Evolutionary conservation across 2,329 filamentous ascomycete species (phyloP), one percentile per base, ranked within the genome.

Genomic region (Alternaria longipes): DNA sequence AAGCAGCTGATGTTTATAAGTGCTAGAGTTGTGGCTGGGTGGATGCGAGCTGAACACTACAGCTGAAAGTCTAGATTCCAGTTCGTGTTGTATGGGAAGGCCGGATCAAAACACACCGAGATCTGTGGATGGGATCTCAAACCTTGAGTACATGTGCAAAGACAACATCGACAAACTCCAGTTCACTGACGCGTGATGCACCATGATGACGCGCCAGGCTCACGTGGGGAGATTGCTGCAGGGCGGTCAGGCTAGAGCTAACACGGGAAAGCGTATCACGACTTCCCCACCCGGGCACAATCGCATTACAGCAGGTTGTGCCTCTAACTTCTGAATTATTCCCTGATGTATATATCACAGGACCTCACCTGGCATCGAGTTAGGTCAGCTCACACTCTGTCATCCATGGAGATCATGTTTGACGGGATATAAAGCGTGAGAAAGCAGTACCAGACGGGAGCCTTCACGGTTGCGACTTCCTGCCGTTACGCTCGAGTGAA

Each of bases 161-260:
- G 38, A 52, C 22, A 53, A 42, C 22, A 32, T 30, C 11, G 16
- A 36, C 28, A 34, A 24, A 20, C 14, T 45, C 20, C 30, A 32
- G 40, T 30, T 26, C 22, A 50, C 53, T 42, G 59, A 58, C 54
- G 49, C 54, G 59, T 61, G 54, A 58, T 54, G 42, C 51, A 41
- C 28, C n/a, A 16, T 28, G 49, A 60, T 60, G 60, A 63, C 61
- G 58, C 58, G 57, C 61, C 45, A 49, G 60, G 54, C 45, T 28
- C 54, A 49, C 45, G 42, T 54, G 42, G 49, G 40, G 51, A 26
- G 40, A 30, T 60, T 20, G 30, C 38, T 50, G 45, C 56, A 51
- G 44, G 57, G 51, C 28, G 45, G 26, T 14, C 11, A 9, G 7
- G 18, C 60, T 62, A 62, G 60, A 53, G 45, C 40, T 22, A 44